These are phyloP conservation scores for Punica granatum DNA, from an alignment of 345 rosid genomes.

Conservation along the genomic window DNA sequence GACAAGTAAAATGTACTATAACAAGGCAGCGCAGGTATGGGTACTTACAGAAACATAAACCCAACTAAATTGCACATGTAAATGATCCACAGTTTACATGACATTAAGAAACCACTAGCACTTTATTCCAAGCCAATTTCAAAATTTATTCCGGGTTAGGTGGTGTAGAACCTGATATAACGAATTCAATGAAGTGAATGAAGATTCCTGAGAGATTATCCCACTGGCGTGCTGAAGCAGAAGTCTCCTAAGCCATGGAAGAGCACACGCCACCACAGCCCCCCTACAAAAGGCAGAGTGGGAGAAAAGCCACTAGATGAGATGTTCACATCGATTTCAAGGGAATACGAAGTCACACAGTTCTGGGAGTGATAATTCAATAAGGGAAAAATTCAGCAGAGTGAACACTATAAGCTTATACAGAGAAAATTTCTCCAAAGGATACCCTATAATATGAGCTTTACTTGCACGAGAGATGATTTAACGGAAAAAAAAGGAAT, in stretches of 20 bases:
- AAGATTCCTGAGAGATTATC: slow-evolving; percentile 81
- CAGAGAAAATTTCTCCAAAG: neutral
- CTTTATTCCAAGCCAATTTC: neutral
- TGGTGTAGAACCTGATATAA: slow-evolving; percentile 63
- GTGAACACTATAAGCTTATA: neutral
- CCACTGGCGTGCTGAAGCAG: slow-evolving; percentile 80
- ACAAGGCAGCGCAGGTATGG: too few species aligned
- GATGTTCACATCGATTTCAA: neutral
- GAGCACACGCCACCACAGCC: slow-evolving; percentile 72
- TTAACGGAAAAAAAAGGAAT: neutral
- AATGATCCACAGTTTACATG: too few species aligned
- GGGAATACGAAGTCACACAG: neutral
- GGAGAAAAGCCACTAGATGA: neutral
- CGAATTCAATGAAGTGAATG: slow-evolving; percentile 59
- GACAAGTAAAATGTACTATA: too few species aligned
- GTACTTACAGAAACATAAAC: too few species aligned
- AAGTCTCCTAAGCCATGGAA: slow-evolving; percentile 83
- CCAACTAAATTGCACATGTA: too few species aligned
- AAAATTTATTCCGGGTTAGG: neutral
- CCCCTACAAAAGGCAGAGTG: slow-evolving; percentile 46
- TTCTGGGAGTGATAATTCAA: too few species aligned
- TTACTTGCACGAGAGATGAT: neutral
- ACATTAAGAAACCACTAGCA: neutral
- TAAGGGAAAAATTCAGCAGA: neutral
- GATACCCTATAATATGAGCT: neutral